Evolutionary conservation across 257 asterid species (phyloP).

Genomic region (Oldenlandia corymbosa): DNA sequence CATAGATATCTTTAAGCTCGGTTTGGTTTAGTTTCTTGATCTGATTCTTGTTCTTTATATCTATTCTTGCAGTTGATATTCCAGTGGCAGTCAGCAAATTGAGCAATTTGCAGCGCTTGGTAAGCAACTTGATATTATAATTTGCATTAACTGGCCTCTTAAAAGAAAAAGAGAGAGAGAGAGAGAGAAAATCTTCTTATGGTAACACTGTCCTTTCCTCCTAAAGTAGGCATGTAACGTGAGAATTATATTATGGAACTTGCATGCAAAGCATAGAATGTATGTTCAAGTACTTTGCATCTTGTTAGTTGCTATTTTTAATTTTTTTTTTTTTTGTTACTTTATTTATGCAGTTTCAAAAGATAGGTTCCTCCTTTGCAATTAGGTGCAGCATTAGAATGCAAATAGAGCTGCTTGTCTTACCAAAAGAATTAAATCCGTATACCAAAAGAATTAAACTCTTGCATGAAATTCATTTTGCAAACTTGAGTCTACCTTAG

Average conservation of each 20-base stretch:
- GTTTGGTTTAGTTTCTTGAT: background rate
- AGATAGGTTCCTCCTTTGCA: background rate
- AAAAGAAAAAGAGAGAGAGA: too few species aligned
- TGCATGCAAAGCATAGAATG: background rate
- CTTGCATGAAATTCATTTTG: background rate
- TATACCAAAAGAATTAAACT: too few species aligned
- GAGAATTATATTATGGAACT: background rate
- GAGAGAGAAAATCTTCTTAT: constrained; percentile 3
- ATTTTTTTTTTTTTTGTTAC: too few species aligned
- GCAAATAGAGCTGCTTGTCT: background rate
- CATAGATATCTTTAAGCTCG: background rate
- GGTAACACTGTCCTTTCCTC: background rate
- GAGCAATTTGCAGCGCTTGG: constrained; percentile 88
- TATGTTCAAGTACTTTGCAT: background rate
- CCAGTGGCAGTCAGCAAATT: constrained; percentile 76
- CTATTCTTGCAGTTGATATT: constrained; percentile 61
- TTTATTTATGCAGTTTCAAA: background rate
- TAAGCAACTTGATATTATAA: constrained; percentile 31
- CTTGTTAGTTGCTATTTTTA: background rate
- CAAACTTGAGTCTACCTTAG: background rate
- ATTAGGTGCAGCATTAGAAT: background rate
- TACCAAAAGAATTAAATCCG: background rate
- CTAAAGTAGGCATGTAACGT: background rate
- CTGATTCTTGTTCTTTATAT: background rate
- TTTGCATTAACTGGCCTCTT: background rate